Conservation (phyloP, 495 filamentous ascomycete species). For the Staphylotrichum longicolle region DNA sequence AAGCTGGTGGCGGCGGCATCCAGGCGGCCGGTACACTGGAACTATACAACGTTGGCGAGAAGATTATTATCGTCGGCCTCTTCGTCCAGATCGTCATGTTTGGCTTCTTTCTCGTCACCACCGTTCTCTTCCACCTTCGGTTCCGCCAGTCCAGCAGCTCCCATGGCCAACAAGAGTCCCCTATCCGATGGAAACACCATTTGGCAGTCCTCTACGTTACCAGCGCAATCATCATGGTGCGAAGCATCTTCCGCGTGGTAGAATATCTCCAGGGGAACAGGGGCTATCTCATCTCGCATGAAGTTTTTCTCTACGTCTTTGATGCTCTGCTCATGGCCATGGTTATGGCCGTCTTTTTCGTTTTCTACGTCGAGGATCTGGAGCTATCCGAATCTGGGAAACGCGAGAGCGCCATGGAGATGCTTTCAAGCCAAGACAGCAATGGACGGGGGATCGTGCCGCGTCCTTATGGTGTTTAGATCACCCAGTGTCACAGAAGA, state of each 20-base stretch:
- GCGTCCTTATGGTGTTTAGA: neutral
- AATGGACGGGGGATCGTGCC: neutral
- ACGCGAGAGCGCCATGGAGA: neutral
- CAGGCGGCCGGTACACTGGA: slow-evolving; percentile 37
- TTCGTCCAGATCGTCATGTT: slow-evolving; percentile 54
- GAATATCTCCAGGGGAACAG: slow-evolving; percentile 59
- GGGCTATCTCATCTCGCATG: slow-evolving; percentile 49
- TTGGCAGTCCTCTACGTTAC: slow-evolving; percentile 53
- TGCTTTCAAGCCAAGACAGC: slow-evolving; percentile 1
- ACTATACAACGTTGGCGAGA: slow-evolving; percentile 37
- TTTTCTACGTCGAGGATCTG: slow-evolving; percentile 10
- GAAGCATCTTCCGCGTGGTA: slow-evolving; percentile 58
- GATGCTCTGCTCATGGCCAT: slow-evolving; percentile 58
- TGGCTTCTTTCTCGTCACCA: slow-evolving; percentile 48
- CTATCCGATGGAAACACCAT: slow-evolving; percentile 48
- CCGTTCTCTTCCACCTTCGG: slow-evolving; percentile 38
- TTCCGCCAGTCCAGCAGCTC: slow-evolving; percentile 4
- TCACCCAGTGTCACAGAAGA: too few relatives aligned
- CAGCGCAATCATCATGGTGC: slow-evolving; percentile 57
- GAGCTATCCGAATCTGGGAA: neutral
- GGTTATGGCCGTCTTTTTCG: slow-evolving; percentile 36
- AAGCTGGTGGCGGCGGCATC: slow-evolving; percentile 32
- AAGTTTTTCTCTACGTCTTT: slow-evolving; percentile 62
- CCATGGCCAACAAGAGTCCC: neutral
- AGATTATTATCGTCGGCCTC: slow-evolving; percentile 46